Evolutionary conservation across 2,329 filamentous ascomycete genomes (phyloP).

Genomic region (Ascosphaera apis): DNA sequence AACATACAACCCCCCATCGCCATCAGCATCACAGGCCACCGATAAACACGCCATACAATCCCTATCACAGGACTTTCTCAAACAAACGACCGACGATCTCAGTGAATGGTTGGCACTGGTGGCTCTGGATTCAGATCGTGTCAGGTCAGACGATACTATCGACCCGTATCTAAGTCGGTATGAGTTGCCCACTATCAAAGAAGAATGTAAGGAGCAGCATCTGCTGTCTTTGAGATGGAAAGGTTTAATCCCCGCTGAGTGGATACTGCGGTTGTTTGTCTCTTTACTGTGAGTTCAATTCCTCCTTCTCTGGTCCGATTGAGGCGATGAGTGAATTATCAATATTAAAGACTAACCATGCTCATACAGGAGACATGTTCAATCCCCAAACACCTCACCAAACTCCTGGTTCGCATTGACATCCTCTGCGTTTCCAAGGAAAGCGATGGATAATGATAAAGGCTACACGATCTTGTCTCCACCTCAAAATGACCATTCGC

Average conservation of each 20-base stretch:
- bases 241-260: slow-evolving; percentile 17
- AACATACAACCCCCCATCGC: neutral
- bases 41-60: neutral
- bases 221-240: slow-evolving; percentile 20
- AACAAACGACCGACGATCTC: slow-evolving; percentile 35
- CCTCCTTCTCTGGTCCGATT: neutral
- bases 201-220: slow-evolving; percentile 8
- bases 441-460: slow-evolving; percentile 17
- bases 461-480: slow-evolving; percentile 15
- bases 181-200: slow-evolving; percentile 12
- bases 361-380: neutral
- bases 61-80: slow-evolving; percentile 23
- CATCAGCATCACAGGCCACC: neutral
- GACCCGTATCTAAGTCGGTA: slow-evolving; percentile 24
- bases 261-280: slow-evolving; percentile 17
- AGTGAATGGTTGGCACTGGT: slow-evolving; percentile 41
- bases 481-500: slow-evolving; percentile 1
- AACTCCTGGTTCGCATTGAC: slow-evolving; percentile 16
- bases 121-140: slow-evolving; percentile 19
- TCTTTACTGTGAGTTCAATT: slow-evolving; percentile 14
- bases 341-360: neutral
- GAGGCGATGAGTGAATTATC: neutral
- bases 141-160: slow-evolving; percentile 15
- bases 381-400: neutral
- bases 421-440: slow-evolving; percentile 12